A percentile compares a stretch with the other conserved stretches of the same genome.
These are phyloP conservation scores for Russula olivacea DNA, from an alignment of 768 basidiomycete species.

Conservation along the genomic window DNA sequence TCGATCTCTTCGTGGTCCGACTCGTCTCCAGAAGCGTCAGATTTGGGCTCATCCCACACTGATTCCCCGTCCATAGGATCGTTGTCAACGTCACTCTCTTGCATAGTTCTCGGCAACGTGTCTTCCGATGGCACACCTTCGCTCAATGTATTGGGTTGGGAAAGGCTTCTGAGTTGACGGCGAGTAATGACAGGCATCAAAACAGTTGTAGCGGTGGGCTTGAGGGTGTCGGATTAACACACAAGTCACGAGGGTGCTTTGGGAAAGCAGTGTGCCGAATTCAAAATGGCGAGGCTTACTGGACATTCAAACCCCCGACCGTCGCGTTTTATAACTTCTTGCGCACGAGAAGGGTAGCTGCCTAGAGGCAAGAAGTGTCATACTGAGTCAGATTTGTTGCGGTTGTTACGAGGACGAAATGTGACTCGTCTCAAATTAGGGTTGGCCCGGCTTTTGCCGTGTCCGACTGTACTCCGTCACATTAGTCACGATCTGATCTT, in stretches of 20 bases:
- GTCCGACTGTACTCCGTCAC: no score
- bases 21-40: background rate
- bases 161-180: conserved; percentile 1
- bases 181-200: conserved; percentile 17
- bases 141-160: background rate
- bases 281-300: background rate
- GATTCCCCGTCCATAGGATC: conserved; percentile 10
- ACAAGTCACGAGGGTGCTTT: background rate
- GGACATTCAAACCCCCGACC: background rate
- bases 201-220: background rate
- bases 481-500: no score
- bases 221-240: background rate
- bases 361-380: conserved; percentile 8
- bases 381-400: conserved; percentile 5
- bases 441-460: background rate
- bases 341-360: background rate
- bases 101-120: background rate
- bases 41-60: conserved; percentile 1
- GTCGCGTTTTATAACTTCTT: conserved; percentile 6
- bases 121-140: background rate
- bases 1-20: background rate
- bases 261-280: background rate
- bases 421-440: background rate
- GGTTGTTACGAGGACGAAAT: no score
- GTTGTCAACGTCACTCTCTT: conserved; percentile 4